phyloP scores from a whole-genome alignment of 2,329 filamentous ascomycete genomes.

The Paracorniculantispora psalliotae region DNA sequence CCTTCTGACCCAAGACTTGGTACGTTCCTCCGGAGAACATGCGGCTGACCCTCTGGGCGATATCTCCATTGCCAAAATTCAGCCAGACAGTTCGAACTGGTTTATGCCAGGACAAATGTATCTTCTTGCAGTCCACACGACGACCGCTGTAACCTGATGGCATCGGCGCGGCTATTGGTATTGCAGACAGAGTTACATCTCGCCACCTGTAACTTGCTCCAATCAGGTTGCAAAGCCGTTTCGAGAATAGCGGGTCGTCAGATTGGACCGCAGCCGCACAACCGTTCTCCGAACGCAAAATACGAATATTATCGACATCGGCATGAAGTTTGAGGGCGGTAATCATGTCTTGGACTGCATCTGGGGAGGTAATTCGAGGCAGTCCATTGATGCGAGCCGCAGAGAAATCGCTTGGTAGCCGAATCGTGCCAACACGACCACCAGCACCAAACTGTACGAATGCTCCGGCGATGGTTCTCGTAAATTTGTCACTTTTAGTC shows the following conservation, averaged over 20 bases:
- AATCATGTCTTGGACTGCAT: constrained; percentile 20
- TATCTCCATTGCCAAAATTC: constrained; percentile 20
- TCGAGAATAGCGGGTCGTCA: neutral
- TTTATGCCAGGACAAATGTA: constrained; percentile 34
- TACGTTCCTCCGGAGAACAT: constrained; percentile 21
- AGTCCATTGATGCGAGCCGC: constrained; percentile 29
- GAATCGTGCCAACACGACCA: constrained; percentile 23
- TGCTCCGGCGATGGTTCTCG: constrained; percentile 19
- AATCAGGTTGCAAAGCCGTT: neutral
- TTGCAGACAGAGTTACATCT: neutral
- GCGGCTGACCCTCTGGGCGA: constrained; percentile 19
- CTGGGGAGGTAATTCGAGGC: constrained; percentile 17
- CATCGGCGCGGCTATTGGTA: constrained; percentile 16
- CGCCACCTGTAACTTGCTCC: neutral
- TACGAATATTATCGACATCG: neutral
- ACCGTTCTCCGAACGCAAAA: neutral
- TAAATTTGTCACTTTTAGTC: neutral
- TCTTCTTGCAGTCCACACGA: constrained; percentile 29
- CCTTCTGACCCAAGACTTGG: constrained; percentile 19
- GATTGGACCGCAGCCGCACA: neutral
- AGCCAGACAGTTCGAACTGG: constrained; percentile 25
- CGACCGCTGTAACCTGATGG: constrained; percentile 22
- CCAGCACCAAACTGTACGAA: constrained; percentile 29
- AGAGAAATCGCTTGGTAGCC: constrained; percentile 32
- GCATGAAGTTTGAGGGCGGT: neutral